Base-by-base conservation (phyloP, 1,284 basidiomycete species). In the Ganoderma sinense region DNA sequence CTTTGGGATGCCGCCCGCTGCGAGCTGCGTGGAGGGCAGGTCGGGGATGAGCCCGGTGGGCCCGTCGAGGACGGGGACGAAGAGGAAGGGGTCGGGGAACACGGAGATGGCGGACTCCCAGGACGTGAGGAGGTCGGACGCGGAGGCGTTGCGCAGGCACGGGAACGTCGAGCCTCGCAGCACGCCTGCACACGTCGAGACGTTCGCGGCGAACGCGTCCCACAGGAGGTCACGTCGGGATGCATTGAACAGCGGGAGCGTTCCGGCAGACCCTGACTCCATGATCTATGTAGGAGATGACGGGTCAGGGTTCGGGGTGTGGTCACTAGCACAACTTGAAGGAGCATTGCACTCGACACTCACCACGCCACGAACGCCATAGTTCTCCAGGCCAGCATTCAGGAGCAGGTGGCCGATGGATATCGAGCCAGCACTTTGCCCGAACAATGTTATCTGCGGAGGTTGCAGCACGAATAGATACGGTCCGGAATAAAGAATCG, bases 361-460 rank as follows among this genome's bases (percentile, higher is more conserved):
- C 33, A 87, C 85, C 2, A 81, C 86, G 40, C 81, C 85, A 67
- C 85, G 75, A 11, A 81, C 85, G 43, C 85, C 76, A n/a, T 53
- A 53, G 41, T 75, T 77, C 16, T 79, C 75, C 31, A 88, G 70
- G 10, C 77, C 76, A 1, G 84, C 81, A 69, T 86, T 83, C 36
- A 88, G 78, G 70, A 83, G 84, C 5, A 85, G 78, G 31, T 82
- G 74, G 0, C 83, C 78, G 13, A 81, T 82, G 74, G 85, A 84
- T 14, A 86, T 82, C 2, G 86, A 77, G 2, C 88, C 88, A 8
- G 87, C 87, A 71, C 86, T 88, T 75, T 88, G 81, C 13, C 88
- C 88, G 70, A 87, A 86, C 7, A 87, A 76, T 0, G 87, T 89
- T 26, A 89, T 85, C 83, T 86, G n/a, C 26, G 45, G 60, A 6